Percentiles rank a stretch among this genome's conserved stretches.
Evolutionary conservation across 768 basidiomycete genomes (phyloP).

Genomic region (Tylopilus balloui): DNA sequence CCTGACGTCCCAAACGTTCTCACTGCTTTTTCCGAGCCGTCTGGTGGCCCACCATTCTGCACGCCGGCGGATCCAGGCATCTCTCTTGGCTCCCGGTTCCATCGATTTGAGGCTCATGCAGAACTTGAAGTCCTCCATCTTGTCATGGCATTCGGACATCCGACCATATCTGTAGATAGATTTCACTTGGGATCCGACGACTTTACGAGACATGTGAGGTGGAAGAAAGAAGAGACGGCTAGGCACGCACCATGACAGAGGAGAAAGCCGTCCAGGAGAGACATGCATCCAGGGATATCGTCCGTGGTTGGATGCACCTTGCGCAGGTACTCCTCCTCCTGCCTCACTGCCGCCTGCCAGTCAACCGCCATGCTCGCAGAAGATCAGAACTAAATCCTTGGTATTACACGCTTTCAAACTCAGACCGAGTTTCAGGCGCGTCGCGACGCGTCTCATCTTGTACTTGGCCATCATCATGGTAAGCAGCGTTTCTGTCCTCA

Average conservation of each 20-base stretch:
- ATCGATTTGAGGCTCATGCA: slow-evolving; percentile 81
- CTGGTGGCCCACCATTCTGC: slow-evolving; percentile 95
- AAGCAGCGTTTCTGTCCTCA: slow-evolving; percentile 10
- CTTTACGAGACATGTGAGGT: slow-evolving; percentile 37
- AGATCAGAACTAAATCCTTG: slow-evolving; percentile 1
- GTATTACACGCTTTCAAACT: slow-evolving; percentile 40
- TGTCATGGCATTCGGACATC: slow-evolving; percentile 62
- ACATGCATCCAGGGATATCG: slow-evolving; percentile 81
- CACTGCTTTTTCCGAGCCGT: slow-evolving; percentile 75
- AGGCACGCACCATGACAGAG: slow-evolving; percentile 56
- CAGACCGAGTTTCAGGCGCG: slow-evolving; percentile 39
- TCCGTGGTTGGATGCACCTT: slow-evolving; percentile 67
- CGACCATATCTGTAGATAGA: slow-evolving; percentile 86
- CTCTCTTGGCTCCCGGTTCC: slow-evolving; percentile 70
- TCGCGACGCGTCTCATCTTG: slow-evolving; percentile 40
- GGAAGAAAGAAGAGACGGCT: slow-evolving; percentile 1
- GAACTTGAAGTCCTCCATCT: slow-evolving; percentile 92
- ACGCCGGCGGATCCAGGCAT: slow-evolving; percentile 78
- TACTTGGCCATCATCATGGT: slow-evolving; percentile 39
- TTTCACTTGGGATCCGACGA: slow-evolving; percentile 73
- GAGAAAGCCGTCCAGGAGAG: slow-evolving; percentile 66
- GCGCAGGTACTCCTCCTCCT: slow-evolving; percentile 66
- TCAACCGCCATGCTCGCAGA: slow-evolving; percentile 34
- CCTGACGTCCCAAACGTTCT: slow-evolving; percentile 91
- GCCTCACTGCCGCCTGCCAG: slow-evolving; percentile 52